A percentile compares a stretch with the other conserved stretches of the same genome.
These are phyloP conservation scores for Alloteropsis semialata DNA, from an alignment of 176 grass and related monocot genomes.

Conservation along the genomic window DNA sequence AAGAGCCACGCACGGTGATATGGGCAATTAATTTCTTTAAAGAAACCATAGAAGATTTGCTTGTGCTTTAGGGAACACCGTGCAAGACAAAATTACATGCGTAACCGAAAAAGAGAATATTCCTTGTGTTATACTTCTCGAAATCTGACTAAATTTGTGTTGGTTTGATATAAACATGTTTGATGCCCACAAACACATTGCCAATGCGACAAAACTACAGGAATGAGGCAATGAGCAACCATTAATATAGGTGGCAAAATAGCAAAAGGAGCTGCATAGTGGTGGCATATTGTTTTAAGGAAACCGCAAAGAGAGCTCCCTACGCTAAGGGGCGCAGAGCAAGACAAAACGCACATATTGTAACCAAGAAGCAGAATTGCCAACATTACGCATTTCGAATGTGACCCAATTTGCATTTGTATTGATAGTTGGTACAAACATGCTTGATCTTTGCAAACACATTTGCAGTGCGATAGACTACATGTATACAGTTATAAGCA, in stretches of 20 bases:
- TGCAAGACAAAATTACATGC: no score
- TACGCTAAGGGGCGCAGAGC: neutral
- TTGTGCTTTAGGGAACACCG: no score
- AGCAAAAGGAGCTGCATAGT: neutral
- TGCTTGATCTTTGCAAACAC: neutral
- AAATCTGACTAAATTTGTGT: neutral
- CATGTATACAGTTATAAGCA: no score
- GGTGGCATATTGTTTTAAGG: neutral
- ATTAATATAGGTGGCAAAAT: no score
- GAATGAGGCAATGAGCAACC: no score
- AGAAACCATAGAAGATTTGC: no score
- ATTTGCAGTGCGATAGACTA: no score
- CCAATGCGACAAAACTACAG: neutral
- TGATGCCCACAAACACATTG: neutral
- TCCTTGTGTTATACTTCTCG: no score
- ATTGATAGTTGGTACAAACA: no score
- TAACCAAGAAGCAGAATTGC: neutral
- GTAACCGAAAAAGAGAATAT: no score
- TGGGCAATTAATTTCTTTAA: no score
- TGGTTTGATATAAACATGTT: neutral
- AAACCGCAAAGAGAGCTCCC: neutral
- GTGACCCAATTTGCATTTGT: neutral
- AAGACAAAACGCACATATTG: neutral
- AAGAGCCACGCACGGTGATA: no score
- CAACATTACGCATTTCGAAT: neutral